Evolutionary conservation across 2,329 filamentous ascomycete genomes (phyloP), one percentile per base, ranked within the genome.

Genomic region (Uncinocarpus reesii): DNA sequence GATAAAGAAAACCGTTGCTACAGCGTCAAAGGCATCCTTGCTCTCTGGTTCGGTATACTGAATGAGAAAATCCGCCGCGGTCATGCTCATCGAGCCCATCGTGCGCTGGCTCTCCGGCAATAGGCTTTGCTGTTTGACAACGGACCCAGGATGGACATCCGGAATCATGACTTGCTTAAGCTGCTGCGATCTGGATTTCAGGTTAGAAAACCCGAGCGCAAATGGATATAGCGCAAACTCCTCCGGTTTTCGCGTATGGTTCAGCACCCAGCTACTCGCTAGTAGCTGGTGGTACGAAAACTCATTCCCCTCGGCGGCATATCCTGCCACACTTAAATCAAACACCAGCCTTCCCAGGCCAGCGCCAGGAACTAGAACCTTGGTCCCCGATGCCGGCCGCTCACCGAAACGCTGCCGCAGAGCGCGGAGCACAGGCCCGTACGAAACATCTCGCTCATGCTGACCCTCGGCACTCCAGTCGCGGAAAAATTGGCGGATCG

Each of bases 241-340:
- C 13, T 74, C 74, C 0, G 76, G 76, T 1, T 64, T 61, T 0
- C 70, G 58, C 3, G 81, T 85, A 57, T 68, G 64, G 50, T 75
- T 75, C 32, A 75, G 58, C 7, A 74, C 57, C 67, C 71, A 79
- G 53, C 77, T 78, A 50, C 86, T 93, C 1, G 87, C 87, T 50
- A 96, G 74, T n/a, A 98, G 77, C 63, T 95, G 87, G 64, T 98
- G 92, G 61, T 94, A 96, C 2, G 89, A 95, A 53, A 96, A 94
- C 67, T 98, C 86, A 61, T 95, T 96, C 23, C 90, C 90, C 64
- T 95, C 88, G 0, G 80, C 78, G 8, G 77, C 70, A 64, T 81
- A 93, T 8, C 92, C 89, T 1, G 71, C 72, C 23, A 70, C 71
- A 61, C 83, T 87, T 11, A 96, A 72, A 37, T 98, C 92, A 59